Base-by-base conservation (phyloP, 768 basidiomycete genomes). In the Phaeolepiota aurea region DNA sequence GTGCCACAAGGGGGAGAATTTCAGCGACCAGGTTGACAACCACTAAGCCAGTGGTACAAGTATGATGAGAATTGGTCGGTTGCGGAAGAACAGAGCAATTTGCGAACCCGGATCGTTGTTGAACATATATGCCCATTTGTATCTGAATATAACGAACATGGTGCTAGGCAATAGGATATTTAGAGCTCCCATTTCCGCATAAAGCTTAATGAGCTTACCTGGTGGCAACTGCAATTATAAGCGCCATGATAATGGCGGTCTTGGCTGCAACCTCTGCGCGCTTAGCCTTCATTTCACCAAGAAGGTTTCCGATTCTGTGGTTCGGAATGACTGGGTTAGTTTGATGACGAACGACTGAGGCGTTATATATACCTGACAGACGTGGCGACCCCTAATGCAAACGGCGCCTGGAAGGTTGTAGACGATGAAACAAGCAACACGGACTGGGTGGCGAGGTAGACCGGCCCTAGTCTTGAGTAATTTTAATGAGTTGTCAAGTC, bases 301-400 rank as follows among this genome's bases (percentile, higher is more conserved):
- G 71, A 2, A 94, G 67, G 53, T 96, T 96, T 10, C 92, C 92
- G 20, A 92, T 82, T 5, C 88, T 88, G 10, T 92, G 20, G 92
- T 82, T 5, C 88, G 87, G 10, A 10, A 25, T 23, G 14, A 13
- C 3, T n/a, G 23, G 10, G n/a, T 34, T 30, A n/a, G 19, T 32
- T 25, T 16, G 32, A 22, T 10, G 19, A 38, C 31, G 21, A 20
- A 5, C 33, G 32, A 44, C 21, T 12, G 40, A 45, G 21, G 12
- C 4, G 9, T 20, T 9, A 21, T 11, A 58, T 66, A 40, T 50
- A 87, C 83, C 90, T 77, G 16, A 97, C 91, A 20, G 90, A 85
- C 4, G 83, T 69, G 2, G 91, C 92, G 1, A 93, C 75, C 45
- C 83, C 74, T 30, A 97, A 59, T 0, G 89, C 77, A 51, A 81